phyloP scores from a whole-genome alignment of 495 filamentous ascomycete species.

The Neurospora sp. region DNA sequence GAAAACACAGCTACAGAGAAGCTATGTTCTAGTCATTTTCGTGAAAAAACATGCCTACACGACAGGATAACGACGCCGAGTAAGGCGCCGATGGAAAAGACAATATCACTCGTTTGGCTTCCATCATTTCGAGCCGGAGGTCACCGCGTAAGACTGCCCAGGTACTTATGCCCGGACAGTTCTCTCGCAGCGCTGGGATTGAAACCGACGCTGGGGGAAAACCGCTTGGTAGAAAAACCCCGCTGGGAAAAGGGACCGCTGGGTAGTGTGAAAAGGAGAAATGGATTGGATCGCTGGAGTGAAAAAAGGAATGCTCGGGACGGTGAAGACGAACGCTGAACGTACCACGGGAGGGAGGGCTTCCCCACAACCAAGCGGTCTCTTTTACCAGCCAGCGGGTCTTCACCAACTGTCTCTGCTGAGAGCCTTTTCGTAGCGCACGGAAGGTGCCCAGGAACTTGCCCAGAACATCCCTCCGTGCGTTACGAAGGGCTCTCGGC shows the following conservation, averaged over 20 bases:
- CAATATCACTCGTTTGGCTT: neutral
- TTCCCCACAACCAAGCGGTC: neutral
- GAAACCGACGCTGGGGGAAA: neutral
- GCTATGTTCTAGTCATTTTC: neutral
- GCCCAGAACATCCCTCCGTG: too few species aligned
- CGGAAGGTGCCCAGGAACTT: too few species aligned
- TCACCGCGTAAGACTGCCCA: neutral
- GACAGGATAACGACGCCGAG: neutral
- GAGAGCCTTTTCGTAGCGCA: too few species aligned
- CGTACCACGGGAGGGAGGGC: too few species aligned
- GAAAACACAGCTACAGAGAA: neutral
- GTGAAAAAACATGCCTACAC: neutral
- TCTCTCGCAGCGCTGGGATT: neutral
- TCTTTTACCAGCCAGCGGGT: too few species aligned
- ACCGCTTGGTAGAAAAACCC: neutral
- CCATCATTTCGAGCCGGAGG: neutral
- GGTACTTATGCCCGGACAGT: neutral
- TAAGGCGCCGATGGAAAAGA: neutral
- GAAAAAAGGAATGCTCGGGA: too few species aligned
- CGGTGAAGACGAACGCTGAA: too few species aligned
- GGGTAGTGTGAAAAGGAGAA: too few species aligned
- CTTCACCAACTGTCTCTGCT: too few species aligned
- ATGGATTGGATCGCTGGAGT: too few species aligned
- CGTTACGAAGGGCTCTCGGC: too few species aligned
- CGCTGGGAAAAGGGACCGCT: neutral